Base-by-base conservation (phyloP, 306 rosid species). In the Myrica gale region DNA sequence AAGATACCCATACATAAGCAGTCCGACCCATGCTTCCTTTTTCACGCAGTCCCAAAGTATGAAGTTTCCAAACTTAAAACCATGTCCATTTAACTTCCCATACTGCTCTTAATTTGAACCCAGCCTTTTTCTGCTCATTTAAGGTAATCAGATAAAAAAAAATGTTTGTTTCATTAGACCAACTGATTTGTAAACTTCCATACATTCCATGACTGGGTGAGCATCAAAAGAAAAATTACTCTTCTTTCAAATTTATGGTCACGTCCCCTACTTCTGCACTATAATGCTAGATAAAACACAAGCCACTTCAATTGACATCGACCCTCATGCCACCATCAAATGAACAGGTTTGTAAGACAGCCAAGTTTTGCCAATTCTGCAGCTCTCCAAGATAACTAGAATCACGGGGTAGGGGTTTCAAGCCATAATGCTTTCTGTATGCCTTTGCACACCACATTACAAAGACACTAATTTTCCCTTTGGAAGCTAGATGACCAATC, bases 1-100 rank as follows among this genome's bases (percentile, higher is more conserved):
- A 95, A 95, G 10, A 89, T 69, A 86, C 97, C 98, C 97, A 92
- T 95, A 32, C 96, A 90, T 76, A 92, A 68, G 74, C 97, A 93
- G 37, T 32, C 3, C 37, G 3, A 32, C 3, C 37, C 37, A 2
- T 32, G 37, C 37, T 32, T 57, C 21, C 39, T 5, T 21, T 21
- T 57, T 9, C 21, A 9, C 0, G 41, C 4, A 8, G 63, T 57
- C 37, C 37, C 37, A 32, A 32, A 32, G 37, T 32, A 32, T 32
- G 2, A 32, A 32, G 0, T 32, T 32, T 32, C 37, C 37, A 32
- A 32, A 32, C 37, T 26, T 26, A 26, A 26, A 26, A 26, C 32
- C 32, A 32, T 32, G 37, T 32, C 37, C 37, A 32, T 32, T 32
- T 32, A 32, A 32, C 37, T 32, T 32, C 37, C 37, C 37, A 32